Evolutionary conservation across 2,329 filamentous ascomycete species (phyloP), one percentile per base, ranked within the genome.

Genomic region (Clonostachys solani): DNA sequence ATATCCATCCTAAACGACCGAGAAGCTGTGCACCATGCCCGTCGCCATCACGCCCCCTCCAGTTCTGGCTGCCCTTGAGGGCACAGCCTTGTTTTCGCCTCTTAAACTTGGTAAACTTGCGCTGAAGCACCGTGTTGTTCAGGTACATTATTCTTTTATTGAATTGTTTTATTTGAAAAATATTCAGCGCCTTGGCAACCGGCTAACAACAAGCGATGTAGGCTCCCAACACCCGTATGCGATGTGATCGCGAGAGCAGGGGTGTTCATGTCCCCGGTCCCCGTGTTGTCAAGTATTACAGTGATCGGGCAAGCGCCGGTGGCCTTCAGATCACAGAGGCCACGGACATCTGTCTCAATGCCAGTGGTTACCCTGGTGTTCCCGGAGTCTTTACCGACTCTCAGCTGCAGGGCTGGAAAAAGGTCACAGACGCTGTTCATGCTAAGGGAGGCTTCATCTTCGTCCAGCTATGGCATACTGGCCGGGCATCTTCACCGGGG

Each of bases 381-480:
- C 56, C 61, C 1, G 61, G 62, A 6, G 56, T 63, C 37, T 64
- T 61, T 46, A 58, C 57, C 34, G 47, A 54, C 33, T 52, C 53
- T 3, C 62, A 65, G 49, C 48, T 65, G 4, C 47, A 54, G n/a
- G 61, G 52, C 2, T 63, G 61, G 50, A 51, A 51, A 16, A 55
- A 53, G 43, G 55, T 60, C 8, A 59, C 57, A 2, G 57, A 59
- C 13, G 57, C 56, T 5, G 57, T 60, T 16, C 57, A 57, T 33
- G 60, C 56, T 8, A 57, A 59, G 37, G 56, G 62, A 5, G 63
- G 63, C 8, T 52, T 57, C 57, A 81, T 86, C 53, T 85, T 73
- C 63, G 61, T 73, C 17, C 84, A 87, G 62, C 68, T 87, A 2
- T 86, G 80, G 78, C 74, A 75, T 2, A 65, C 81, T 3, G 82